phyloP scores from a whole-genome alignment of 2,329 filamentous ascomycete genomes.

The Calonectria pauciramosa region DNA sequence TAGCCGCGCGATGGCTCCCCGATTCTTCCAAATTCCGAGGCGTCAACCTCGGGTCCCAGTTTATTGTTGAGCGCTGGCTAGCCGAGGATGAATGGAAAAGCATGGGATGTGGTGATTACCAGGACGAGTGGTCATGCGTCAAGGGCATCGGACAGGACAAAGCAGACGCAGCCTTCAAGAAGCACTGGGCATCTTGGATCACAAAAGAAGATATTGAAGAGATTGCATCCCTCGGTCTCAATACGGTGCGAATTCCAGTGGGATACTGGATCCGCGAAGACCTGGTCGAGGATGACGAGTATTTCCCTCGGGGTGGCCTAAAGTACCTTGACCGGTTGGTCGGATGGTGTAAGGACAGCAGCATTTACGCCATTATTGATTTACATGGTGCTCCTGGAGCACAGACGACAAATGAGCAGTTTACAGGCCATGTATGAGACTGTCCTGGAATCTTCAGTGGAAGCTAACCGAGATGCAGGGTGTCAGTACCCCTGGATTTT shows the following conservation, averaged over 20 bases:
- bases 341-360: slow-evolving; percentile 42
- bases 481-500: slow-evolving; percentile 62
- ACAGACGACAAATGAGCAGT: slow-evolving; percentile 41
- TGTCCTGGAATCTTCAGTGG: fast-evolving
- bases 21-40: slow-evolving; percentile 37
- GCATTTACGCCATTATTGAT: slow-evolving; percentile 44
- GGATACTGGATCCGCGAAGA: slow-evolving; percentile 46
- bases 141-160: slow-evolving; percentile 40
- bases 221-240: slow-evolving; percentile 40
- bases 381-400: slow-evolving; percentile 42
- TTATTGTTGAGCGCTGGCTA: slow-evolving; percentile 47
- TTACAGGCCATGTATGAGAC: slow-evolving; percentile 44
- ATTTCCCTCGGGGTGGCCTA: slow-evolving; percentile 41
- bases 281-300: slow-evolving; percentile 36
- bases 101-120: slow-evolving; percentile 43
- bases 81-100: slow-evolving; percentile 35
- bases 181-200: slow-evolving; percentile 45
- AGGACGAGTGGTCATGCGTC: slow-evolving; percentile 46
- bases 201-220: slow-evolving; percentile 39
- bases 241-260: slow-evolving; percentile 45
- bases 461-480: slow-evolving; percentile 13
- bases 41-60: slow-evolving; percentile 46
- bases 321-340: slow-evolving; percentile 44
- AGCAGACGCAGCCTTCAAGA: slow-evolving; percentile 40
- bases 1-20: slow-evolving; percentile 32